These are phyloP conservation scores for Phytopythium kandeliae DNA, from an alignment of 352 stramenopile genomes.

Conservation along the genomic window DNA sequence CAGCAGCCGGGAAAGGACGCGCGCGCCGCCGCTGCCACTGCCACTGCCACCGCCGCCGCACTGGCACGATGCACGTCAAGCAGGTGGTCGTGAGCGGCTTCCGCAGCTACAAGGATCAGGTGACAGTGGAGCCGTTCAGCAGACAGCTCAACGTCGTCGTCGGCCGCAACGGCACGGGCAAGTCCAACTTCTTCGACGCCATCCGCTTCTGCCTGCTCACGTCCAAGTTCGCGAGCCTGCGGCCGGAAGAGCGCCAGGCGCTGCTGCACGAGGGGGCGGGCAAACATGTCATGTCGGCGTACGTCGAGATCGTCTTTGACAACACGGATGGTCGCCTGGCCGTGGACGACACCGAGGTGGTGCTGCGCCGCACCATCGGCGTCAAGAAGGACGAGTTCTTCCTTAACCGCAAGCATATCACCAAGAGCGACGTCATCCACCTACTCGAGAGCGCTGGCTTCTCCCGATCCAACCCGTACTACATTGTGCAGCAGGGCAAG, in stretches of 20 bases:
- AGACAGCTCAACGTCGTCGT: constrained; percentile 97
- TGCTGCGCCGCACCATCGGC: constrained; percentile 97
- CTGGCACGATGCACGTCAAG: constrained; percentile 94
- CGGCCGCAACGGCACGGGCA: constrained; percentile 95
- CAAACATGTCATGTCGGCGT: constrained; percentile 95
- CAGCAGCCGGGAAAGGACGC: constrained; percentile 2
- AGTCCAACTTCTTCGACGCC: constrained; percentile 99
- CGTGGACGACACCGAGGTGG: constrained; percentile 91
- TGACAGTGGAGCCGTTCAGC: constrained; percentile 89
- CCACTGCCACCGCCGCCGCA: not conserved
- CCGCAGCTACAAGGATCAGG: constrained; percentile 92
- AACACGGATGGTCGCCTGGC: constrained; percentile 96
- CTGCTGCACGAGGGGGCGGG: constrained; percentile 95
- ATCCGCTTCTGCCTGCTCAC: constrained; percentile 98
- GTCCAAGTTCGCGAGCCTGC: constrained; percentile 89
- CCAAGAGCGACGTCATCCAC: constrained; percentile 97
- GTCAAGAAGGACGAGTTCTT: constrained; percentile 99
- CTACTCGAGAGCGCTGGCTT: constrained; percentile 99
- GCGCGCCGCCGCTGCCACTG: not conserved
- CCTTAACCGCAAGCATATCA: constrained; percentile 97
- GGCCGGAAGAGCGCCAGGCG: constrained; percentile 88
- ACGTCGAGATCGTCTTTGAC: constrained; percentile 99
- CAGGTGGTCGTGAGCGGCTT: constrained; percentile 94
- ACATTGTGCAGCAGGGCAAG: constrained; percentile 99
- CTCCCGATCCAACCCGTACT: constrained; percentile 99